These are phyloP conservation scores for Candida mesenterica DNA, from an alignment of 1,139 yeast genomes.

Conservation along the genomic window DNA sequence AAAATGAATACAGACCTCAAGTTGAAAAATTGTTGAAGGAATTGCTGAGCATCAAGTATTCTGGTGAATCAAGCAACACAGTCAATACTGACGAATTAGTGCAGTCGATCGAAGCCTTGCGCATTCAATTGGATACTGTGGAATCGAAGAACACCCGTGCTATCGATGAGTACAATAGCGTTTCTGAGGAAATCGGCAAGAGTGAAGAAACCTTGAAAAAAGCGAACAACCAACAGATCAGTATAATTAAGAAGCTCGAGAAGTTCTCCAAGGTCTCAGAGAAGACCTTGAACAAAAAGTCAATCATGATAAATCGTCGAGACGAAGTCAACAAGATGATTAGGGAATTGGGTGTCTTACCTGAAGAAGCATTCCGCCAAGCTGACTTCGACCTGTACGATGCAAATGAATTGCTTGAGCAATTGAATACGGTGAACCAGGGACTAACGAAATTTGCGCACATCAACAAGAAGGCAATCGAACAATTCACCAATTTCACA, in stretches of 20 bases:
- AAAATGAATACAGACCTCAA: constrained; percentile 44
- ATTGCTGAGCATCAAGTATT: constrained; percentile 13
- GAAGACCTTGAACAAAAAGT: constrained; percentile 61
- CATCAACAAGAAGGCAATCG: constrained; percentile 88
- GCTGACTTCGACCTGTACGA: constrained; percentile 40
- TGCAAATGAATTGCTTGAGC: constrained; percentile 55
- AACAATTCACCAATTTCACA: constrained; percentile 74
- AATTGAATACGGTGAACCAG: constrained; percentile 56
- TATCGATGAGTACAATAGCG: constrained; percentile 21
- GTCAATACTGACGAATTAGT: no score
- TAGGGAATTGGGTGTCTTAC: constrained; percentile 80
- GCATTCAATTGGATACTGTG: constrained; percentile 23
- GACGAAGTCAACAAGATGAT: constrained; percentile 74
- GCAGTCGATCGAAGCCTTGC: no score
- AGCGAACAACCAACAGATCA: constrained; percentile 57
- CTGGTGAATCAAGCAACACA: constrained; percentile 41
- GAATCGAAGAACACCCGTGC: constrained; percentile 19
- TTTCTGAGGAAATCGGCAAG: constrained; percentile 32
- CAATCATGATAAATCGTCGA: constrained; percentile 58
- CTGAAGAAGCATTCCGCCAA: constrained; percentile 72
- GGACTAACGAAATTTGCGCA: constrained; percentile 66
- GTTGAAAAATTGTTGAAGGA: constrained; percentile 36
- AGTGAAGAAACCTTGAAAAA: constrained; percentile 44
- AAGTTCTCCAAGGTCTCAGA: constrained; percentile 66
- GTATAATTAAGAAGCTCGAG: constrained; percentile 56